phyloP scores from a whole-genome alignment of 208 protist species.

The Leishmania turanica region DNA sequence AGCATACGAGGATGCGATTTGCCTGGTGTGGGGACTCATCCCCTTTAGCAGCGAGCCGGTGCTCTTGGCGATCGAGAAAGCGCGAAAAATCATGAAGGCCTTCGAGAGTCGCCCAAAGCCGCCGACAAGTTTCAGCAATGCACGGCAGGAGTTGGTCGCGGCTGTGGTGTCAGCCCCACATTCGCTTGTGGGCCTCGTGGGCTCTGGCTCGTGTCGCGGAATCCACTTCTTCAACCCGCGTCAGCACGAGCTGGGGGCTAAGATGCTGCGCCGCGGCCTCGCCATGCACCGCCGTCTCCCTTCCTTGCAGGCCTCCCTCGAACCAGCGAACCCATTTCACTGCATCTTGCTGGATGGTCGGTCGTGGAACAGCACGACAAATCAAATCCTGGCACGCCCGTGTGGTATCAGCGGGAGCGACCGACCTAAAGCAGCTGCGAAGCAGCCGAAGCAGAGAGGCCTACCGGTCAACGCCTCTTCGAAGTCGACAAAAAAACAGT shows the following conservation, averaged over 20 bases:
- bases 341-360: conserved; percentile 64
- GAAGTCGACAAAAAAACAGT: conserved; percentile 11
- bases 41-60: conserved; percentile 68
- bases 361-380: conserved; percentile 48
- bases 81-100: conserved; percentile 39
- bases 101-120: conserved; percentile 56
- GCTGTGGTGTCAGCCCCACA: conserved; percentile 63
- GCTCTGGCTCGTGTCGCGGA: conserved; percentile 34
- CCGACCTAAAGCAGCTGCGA: background rate
- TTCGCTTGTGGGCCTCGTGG: conserved; percentile 59
- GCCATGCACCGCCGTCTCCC: conserved; percentile 45
- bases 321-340: conserved; percentile 21
- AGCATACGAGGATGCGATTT: conserved; percentile 55
- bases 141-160: conserved; percentile 45
- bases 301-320: conserved; percentile 4
- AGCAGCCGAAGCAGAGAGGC: conserved; percentile 5
- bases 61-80: conserved; percentile 59
- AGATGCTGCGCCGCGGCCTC: conserved; percentile 51
- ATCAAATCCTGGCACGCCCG: conserved; percentile 53
- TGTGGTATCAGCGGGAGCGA: conserved; percentile 40
- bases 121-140: conserved; percentile 21
- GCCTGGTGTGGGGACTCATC: conserved; percentile 68
- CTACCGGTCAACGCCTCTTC: background rate
- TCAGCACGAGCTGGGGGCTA: conserved; percentile 46
- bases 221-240: conserved; percentile 64